Evolutionary conservation across 352 stramenopile species (phyloP).

Genomic region (Globisporangium spiculum): DNA sequence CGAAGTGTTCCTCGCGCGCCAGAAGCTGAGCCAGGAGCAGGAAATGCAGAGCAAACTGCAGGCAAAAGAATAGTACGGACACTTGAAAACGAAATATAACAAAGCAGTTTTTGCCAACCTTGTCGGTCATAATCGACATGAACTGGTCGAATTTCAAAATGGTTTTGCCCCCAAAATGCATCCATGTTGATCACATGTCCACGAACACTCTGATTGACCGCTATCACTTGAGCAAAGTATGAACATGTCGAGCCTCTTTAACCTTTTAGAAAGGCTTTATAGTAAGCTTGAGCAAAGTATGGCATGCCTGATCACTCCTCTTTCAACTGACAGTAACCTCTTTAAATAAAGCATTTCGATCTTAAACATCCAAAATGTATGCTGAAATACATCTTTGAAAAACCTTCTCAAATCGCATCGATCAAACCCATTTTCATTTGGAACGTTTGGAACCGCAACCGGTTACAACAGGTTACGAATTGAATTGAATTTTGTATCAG

Average conservation of each 20-base stretch:
- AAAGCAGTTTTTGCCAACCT: too few species aligned
- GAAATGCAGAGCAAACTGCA: slow-evolving; percentile 24
- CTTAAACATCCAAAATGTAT: background rate
- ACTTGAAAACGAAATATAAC: background rate
- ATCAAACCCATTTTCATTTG: background rate
- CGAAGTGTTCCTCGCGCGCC: slow-evolving; percentile 62
- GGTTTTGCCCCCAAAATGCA: background rate
- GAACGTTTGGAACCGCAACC: background rate
- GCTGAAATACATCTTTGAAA: background rate
- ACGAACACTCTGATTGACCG: background rate
- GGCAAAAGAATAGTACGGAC: background rate
- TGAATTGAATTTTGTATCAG: too few species aligned
- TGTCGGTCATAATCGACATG: too few species aligned
- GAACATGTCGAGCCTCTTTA: background rate
- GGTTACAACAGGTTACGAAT: background rate
- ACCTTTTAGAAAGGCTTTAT: background rate
- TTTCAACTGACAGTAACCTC: background rate
- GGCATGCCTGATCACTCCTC: background rate
- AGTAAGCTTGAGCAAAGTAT: background rate
- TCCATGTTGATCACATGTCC: background rate
- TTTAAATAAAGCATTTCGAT: background rate
- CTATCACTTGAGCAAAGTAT: background rate
- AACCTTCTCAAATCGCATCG: background rate
- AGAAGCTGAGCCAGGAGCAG: slow-evolving; percentile 19
- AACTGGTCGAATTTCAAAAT: too few species aligned